Evolutionary conservation across 305 asterid genomes (phyloP).

Genomic region (Fraxinus latifolia): DNA sequence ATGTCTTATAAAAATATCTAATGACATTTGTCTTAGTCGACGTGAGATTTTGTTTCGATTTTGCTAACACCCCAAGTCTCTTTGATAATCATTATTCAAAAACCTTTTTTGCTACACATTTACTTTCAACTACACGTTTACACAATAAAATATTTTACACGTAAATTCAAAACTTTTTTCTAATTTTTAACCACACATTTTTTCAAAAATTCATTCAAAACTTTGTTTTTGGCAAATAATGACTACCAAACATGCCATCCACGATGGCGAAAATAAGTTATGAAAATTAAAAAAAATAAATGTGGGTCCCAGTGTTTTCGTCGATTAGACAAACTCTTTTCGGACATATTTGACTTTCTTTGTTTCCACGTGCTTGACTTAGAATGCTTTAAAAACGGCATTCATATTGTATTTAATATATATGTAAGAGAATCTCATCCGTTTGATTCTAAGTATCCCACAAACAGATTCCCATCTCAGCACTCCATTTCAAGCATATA

Average conservation of each 20-base stretch:
- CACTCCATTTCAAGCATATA: not conserved
- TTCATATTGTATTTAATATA: not conserved
- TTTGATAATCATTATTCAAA: too few species aligned
- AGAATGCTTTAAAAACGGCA: not conserved
- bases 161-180: too few species aligned
- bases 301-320: not conserved
- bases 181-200: too few species aligned
- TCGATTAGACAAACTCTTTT: not conserved
- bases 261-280: not conserved
- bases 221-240: too few species aligned
- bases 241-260: not conserved
- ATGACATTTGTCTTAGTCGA: not conserved
- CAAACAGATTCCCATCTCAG: conserved; percentile 24
- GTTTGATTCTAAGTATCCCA: conserved; percentile 13
- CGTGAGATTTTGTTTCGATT: not conserved
- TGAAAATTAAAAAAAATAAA: too few species aligned
- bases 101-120: too few species aligned
- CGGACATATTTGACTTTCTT: not conserved
- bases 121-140: too few species aligned
- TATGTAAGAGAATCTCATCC: not conserved
- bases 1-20: not conserved
- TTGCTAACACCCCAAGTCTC: not conserved
- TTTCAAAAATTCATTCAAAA: too few species aligned
- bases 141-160: too few species aligned
- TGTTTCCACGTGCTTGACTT: not conserved